Percentiles rank a stretch among this genome's conserved stretches.
Evolutionary conservation across 2,329 filamentous ascomycete species (phyloP).

Genomic region (Seiridium unicorne): DNA sequence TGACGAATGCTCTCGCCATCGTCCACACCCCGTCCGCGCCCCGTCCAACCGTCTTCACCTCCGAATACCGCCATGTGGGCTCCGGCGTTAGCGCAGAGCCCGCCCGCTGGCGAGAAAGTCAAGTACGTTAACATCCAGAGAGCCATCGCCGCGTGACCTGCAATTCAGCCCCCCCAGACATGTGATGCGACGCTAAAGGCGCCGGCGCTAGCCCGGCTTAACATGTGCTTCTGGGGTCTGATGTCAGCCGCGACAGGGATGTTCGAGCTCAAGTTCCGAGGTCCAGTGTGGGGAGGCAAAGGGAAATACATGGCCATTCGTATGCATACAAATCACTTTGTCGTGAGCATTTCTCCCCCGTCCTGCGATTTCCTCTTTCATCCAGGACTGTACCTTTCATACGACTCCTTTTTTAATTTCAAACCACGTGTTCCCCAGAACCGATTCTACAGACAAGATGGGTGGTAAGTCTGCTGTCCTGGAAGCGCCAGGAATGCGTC

Average conservation of each 20-base stretch:
- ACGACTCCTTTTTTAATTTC: not conserved
- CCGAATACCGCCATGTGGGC: too few relatives aligned
- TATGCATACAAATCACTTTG: not conserved
- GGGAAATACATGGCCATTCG: not conserved
- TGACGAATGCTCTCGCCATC: too few relatives aligned
- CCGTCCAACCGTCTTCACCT: too few relatives aligned
- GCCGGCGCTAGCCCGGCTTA: not conserved
- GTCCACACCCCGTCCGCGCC: too few relatives aligned
- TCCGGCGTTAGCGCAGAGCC: too few relatives aligned
- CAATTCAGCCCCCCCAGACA: not conserved
- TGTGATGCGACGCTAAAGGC: not conserved
- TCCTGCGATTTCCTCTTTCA: not conserved
- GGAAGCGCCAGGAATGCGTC: not conserved
- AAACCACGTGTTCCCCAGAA: not conserved
- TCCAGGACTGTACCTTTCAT: not conserved
- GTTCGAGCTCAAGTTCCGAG: constrained; percentile 6
- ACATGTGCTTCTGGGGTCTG: constrained; percentile 5
- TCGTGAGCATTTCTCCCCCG: not conserved
- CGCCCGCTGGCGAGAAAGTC: too few relatives aligned
- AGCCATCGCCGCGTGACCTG: too few relatives aligned
- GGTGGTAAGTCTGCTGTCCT: constrained; percentile 15
- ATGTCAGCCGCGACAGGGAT: constrained; percentile 6
- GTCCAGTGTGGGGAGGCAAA: constrained; percentile 3
- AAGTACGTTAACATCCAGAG: too few relatives aligned
- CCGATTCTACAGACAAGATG: constrained; percentile 11